Evolutionary conservation across 148 eudicot genomes (phyloP).

Genomic region (Persicaria maculosa): DNA sequence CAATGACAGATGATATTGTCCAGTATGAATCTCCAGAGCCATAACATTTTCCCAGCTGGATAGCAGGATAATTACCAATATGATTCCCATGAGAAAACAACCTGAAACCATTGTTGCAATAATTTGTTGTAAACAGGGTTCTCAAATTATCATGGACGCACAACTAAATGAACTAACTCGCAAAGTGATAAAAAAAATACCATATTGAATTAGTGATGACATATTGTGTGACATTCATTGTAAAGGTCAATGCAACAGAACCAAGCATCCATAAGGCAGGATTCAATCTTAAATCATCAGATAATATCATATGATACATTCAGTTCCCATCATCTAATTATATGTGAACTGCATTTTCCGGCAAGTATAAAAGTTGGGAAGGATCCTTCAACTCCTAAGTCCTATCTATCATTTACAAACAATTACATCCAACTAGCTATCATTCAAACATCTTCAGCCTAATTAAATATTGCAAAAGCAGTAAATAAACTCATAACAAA

Average conservation of each 20-base stretch:
- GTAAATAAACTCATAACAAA: too few relatives aligned
- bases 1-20: conserved; percentile 29
- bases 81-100: conserved; percentile 35
- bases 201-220: background rate
- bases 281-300: too few relatives aligned
- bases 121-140: background rate
- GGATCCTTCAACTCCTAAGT: too few relatives aligned
- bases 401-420: too few relatives aligned
- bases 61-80: conserved; percentile 48
- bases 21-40: conserved; percentile 28
- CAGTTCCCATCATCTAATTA: background rate
- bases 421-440: too few relatives aligned
- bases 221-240: background rate
- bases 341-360: too few relatives aligned
- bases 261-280: background rate
- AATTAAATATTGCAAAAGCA: too few relatives aligned
- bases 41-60: conserved; percentile 35
- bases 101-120: conserved; percentile 28
- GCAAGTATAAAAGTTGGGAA: too few relatives aligned
- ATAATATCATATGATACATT: too few relatives aligned
- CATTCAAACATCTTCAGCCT: too few relatives aligned
- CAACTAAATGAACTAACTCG: background rate
- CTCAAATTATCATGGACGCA: background rate
- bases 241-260: background rate
- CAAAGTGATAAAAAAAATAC: background rate